Evolutionary conservation across 140 eudicot species (phyloP), one percentile per base, ranked within the genome.

Genomic region (Erigeron philadelphicus): DNA sequence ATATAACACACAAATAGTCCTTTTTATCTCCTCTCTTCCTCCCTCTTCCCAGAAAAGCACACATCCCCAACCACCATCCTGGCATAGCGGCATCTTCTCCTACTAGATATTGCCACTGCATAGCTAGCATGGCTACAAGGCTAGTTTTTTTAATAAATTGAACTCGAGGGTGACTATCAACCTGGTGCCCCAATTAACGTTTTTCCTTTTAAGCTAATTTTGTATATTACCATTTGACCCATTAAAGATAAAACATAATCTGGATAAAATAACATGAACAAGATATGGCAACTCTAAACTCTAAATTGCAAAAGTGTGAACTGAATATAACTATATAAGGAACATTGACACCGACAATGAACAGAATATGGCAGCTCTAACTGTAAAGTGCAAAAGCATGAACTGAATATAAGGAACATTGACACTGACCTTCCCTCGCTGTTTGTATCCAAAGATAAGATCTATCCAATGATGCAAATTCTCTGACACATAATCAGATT

Each of bases 391-490:
- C 18, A 71, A 45, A 58, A 19, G 35, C 43, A 58, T 58, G n/a
- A 44, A 48, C 25, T 31, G 38, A 31, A 31, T 31, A 31, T 31
- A 31, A 31, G 38, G 38, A 31, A 1, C 38, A 31, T 31, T 31
- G 38, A 65, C 13, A 81, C 95, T 11, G 58, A 93, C 98, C 90
- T 93, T 93, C 52, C 98, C 98, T 50, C 98, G 78, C 79, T 93
- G 98, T 82, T 84, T 93, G 72, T 82, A 78, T 58, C 98, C 98
- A 66, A 93, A 93, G 62, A 93, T 93, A 53, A 93, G 95, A 88
- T 93, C 98, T 21, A 93, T 93, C 98, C 98, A 93, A 65, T 93
- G 96, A 85, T 93, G 98, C 60, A 93, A 87, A 80, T 89, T 85
- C 73, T 93, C 95, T 8, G 98, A 89, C 76, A 93, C 94, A 77